These are phyloP conservation scores for Coleophoma eucalyptorum DNA, from an alignment of 2,329 filamentous ascomycete species.

Conservation along the genomic window DNA sequence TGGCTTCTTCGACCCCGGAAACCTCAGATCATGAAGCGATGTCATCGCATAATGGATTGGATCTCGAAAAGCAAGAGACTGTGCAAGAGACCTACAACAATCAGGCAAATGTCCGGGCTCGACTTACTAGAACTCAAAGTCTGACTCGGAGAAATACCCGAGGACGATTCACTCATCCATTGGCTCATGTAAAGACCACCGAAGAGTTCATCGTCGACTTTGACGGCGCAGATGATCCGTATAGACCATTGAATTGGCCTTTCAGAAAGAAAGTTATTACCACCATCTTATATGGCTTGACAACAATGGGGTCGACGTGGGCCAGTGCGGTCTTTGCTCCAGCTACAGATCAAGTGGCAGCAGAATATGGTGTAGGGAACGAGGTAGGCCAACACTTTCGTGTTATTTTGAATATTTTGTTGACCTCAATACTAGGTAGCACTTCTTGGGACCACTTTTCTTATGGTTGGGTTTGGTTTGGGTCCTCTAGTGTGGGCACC, in stretches of 20 bases:
- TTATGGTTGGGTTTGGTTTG: slow-evolving; percentile 46
- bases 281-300: slow-evolving; percentile 56
- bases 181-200: slow-evolving; percentile 32
- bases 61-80: slow-evolving; percentile 5
- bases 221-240: slow-evolving; percentile 67
- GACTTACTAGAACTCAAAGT: slow-evolving; percentile 14
- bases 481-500: slow-evolving; percentile 65
- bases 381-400: slow-evolving; percentile 33
- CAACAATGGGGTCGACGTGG: slow-evolving; percentile 20
- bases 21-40: neutral
- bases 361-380: slow-evolving; percentile 38
- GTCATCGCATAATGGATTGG: slow-evolving; percentile 2
- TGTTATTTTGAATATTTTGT: too few species aligned
- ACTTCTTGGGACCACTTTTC: slow-evolving; percentile 42
- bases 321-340: slow-evolving; percentile 19
- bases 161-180: slow-evolving; percentile 17
- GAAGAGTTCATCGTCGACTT: slow-evolving; percentile 61
- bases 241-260: slow-evolving; percentile 68
- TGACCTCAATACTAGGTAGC: slow-evolving; percentile 14
- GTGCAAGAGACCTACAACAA: neutral
- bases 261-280: slow-evolving; percentile 65
- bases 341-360: slow-evolving; percentile 22
- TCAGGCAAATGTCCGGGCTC: neutral
- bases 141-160: slow-evolving; percentile 9
- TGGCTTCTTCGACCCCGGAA: neutral